These are phyloP conservation scores for Apophysomyces elegans DNA, from an alignment of 371 early-diverging fungal genomes.

Conservation along the genomic window DNA sequence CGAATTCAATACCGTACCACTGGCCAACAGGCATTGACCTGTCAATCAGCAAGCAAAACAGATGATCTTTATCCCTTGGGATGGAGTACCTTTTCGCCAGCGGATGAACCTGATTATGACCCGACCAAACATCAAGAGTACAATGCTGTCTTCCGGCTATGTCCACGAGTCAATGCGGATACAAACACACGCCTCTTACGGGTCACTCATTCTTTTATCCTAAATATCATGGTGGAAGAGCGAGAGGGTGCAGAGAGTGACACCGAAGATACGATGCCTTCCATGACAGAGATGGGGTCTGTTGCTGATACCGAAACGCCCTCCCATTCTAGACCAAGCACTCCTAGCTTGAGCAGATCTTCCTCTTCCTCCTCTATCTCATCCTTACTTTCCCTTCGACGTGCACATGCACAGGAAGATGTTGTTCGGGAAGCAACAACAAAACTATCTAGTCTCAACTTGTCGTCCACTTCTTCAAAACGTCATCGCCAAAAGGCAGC, in stretches of 20 bases:
- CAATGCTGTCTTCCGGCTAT: constrained; percentile 35
- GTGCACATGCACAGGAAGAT: constrained; percentile 7
- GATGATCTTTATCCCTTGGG: constrained; percentile 36
- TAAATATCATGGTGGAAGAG: constrained; percentile 33
- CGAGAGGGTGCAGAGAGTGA: constrained; percentile 2
- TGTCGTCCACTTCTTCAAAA: not conserved
- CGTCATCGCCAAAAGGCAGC: not conserved
- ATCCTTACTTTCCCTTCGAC: constrained; percentile 30
- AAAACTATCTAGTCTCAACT: not conserved
- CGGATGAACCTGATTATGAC: not conserved
- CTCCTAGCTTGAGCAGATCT: constrained; percentile 40
- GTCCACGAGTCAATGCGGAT: constrained; percentile 40
- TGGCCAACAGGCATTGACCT: constrained; percentile 15
- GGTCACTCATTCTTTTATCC: constrained; percentile 29
- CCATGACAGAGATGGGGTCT: not conserved
- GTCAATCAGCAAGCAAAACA: constrained; percentile 13
- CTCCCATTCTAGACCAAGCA: constrained; percentile 27
- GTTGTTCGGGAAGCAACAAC: not conserved
- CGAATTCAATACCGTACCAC: constrained; percentile 49
- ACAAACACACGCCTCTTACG: constrained; percentile 26
- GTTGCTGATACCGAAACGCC: constrained; percentile 12
- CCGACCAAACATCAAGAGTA: constrained; percentile 24
- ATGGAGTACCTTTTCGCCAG: constrained; percentile 32
- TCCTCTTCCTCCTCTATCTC: constrained; percentile 47
- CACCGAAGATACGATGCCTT: not conserved